Evolutionary conservation across 202 grass and related monocot genomes (phyloP).

Genomic region (Schoenoplectus tabernaemontani): DNA sequence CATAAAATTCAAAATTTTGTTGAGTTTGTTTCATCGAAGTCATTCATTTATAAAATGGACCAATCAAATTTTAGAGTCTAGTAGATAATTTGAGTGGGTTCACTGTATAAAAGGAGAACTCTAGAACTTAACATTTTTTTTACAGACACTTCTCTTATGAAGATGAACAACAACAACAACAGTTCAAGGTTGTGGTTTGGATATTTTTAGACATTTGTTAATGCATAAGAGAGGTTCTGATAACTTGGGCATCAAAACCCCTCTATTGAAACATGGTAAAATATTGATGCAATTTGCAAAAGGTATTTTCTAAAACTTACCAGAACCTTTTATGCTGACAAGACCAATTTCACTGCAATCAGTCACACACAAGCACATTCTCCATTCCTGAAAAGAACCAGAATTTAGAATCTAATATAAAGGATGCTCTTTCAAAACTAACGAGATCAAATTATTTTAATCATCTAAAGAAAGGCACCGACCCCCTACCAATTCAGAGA

Average conservation of each 20-base stretch:
- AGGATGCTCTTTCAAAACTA: conserved; percentile 4
- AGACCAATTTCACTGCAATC: conserved; percentile 90
- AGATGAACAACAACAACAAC: background rate
- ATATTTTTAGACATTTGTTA: background rate
- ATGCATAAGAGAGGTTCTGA: background rate
- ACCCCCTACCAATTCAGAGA: conserved; percentile 91
- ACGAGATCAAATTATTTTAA: conserved; percentile 8
- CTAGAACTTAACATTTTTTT: no score
- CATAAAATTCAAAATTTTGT: background rate
- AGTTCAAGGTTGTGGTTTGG: background rate
- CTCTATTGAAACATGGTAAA: conserved; percentile 18
- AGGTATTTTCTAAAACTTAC: conserved; percentile 32
- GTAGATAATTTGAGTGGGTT: background rate
- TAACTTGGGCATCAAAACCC: conserved; percentile 5
- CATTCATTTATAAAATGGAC: background rate
- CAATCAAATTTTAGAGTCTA: background rate
- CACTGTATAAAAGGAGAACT: no score
- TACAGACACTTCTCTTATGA: background rate
- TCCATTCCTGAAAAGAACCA: conserved; percentile 68
- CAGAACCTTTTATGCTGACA: conserved; percentile 59
- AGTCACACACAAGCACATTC: conserved; percentile 70
- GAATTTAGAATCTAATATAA: conserved; percentile 24
- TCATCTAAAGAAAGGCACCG: conserved; percentile 44
- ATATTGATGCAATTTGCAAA: background rate
- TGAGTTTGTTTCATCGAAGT: background rate